Evolutionary conservation across 2,329 filamentous ascomycete genomes (phyloP), one percentile per base, ranked within the genome.

Genomic region (Helotiales sp.): DNA sequence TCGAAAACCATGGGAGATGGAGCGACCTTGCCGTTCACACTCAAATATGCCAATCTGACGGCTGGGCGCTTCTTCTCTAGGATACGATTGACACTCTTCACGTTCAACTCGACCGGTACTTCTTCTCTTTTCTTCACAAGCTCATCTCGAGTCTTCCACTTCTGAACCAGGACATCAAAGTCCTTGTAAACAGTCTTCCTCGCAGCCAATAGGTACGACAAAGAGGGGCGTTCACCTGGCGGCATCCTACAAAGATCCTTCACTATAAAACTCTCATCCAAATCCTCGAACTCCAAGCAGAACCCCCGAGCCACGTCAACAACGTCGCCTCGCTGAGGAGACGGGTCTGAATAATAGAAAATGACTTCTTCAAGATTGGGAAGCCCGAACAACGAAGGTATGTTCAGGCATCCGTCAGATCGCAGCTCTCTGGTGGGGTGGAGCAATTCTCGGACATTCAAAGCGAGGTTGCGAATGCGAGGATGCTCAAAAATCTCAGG

Each of bases 181-280:
- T 57, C 54, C 54, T 57, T 57, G 20, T 57, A 15, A 6, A 57
- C 54, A 22, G 54, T 34, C 54, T 57, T 57, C 20, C 54, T 57
- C 11, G 30, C 30, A 57, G 54, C 54, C n/a, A 57, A 30, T 10
- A 57, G n/a, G 22, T 57, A 57, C 54, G 30, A 37, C 30, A 57
- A 4, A 57, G 54, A 32, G 20, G 54, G 20, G 30, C 54, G 30
- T 11, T 57, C 30, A 17, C 20, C 17, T 11, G 24, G 15, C 10
- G 54, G 30, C 54, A 57, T 57, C 54, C 11, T 34, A 22, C 54
- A 37, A 5, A 57, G 30, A 22, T 57, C 54, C 20, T 24, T 37
- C 10, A 57, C 30, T 15, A 57, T 34, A 6, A 37, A 20, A 24
- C 30, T 57, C 32, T 57, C 54, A 26, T 57, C 11, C 8, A 57